phyloP scores from a whole-genome alignment of 441 rosid species.

The Arabidopsis hybrid region DNA sequence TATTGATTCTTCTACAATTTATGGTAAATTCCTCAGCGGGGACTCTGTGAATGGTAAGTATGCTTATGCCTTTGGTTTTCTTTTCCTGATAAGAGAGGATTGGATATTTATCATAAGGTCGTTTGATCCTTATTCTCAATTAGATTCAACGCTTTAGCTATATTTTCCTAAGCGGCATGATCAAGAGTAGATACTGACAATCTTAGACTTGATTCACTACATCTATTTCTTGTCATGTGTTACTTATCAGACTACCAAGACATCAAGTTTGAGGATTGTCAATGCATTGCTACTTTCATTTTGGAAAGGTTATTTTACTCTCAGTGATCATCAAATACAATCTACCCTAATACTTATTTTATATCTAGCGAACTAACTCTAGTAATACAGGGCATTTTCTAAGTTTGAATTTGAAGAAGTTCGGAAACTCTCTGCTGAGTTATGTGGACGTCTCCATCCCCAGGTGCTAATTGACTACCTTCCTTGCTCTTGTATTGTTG shows the following conservation, averaged over 20 bases:
- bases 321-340: conserved; percentile 35
- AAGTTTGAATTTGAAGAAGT: conserved; percentile 85
- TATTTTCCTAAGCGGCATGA: conserved; percentile 12
- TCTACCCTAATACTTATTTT: conserved; percentile 35
- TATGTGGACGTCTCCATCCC: conserved; percentile 93
- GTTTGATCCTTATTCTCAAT: conserved; percentile 11
- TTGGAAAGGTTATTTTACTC: conserved; percentile 66
- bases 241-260: conserved; percentile 57
- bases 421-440: conserved; percentile 89
- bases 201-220: conserved; percentile 12
- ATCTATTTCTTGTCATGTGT: conserved; percentile 29
- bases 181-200: conserved; percentile 10
- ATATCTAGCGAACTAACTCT: conserved; percentile 33
- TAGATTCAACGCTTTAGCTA: conserved; percentile 22
- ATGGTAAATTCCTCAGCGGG: conserved; percentile 61
- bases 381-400: conserved; percentile 69
- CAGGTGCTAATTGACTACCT: conserved; percentile 55
- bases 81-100: conserved; percentile 4
- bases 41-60: conserved; percentile 55
- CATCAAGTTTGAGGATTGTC: conserved; percentile 50
- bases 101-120: conserved; percentile 15
- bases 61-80: conserved; percentile 17
- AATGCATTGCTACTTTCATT: conserved; percentile 72
- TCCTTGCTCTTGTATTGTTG: conserved; percentile 13
- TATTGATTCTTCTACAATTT: conserved; percentile 58